A percentile compares a stretch with the other conserved stretches of the same genome.
These are phyloP conservation scores for Didymella glomerata DNA, from an alignment of 2,329 filamentous ascomycete species.

Conservation along the genomic window DNA sequence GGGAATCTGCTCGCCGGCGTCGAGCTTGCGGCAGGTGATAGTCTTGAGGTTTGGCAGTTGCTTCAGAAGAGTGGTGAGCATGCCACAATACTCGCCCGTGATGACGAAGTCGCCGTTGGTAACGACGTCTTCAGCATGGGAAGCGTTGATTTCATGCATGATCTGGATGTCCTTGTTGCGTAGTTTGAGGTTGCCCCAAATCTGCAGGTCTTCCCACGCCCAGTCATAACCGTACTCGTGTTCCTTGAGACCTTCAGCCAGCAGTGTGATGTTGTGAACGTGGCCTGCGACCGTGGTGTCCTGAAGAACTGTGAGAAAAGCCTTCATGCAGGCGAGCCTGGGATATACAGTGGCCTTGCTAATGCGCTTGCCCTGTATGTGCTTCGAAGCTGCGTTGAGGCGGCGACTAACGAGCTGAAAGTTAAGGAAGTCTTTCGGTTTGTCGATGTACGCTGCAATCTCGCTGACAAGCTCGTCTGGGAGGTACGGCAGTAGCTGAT, in stretches of 20 bases:
- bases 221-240: constrained; percentile 25
- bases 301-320: not conserved
- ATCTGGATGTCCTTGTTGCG: constrained; percentile 13
- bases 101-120: constrained; percentile 19
- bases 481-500: constrained; percentile 8
- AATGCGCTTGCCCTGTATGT: constrained; percentile 4
- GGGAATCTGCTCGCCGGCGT: constrained; percentile 27
- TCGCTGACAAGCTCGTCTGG: constrained; percentile 10
- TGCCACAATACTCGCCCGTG: constrained; percentile 24
- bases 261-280: constrained; percentile 17
- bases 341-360: constrained; percentile 14
- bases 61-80: constrained; percentile 20
- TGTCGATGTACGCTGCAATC: constrained; percentile 2
- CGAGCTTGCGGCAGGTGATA: constrained; percentile 27
- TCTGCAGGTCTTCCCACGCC: constrained; percentile 29
- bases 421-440: constrained; percentile 12
- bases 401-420: constrained; percentile 10
- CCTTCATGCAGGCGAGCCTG: constrained; percentile 10
- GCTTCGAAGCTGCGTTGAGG: not conserved
- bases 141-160: constrained; percentile 13
- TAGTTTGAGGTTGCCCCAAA: not conserved
- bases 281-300: not conserved
- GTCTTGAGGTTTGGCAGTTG: constrained; percentile 20
- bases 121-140: constrained; percentile 14
- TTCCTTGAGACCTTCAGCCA: constrained; percentile 21